Percentiles rank a stretch among this genome's conserved stretches.
Conservation (phyloP, 768 basidiomycete species). For the Lentinula sp. region DNA sequence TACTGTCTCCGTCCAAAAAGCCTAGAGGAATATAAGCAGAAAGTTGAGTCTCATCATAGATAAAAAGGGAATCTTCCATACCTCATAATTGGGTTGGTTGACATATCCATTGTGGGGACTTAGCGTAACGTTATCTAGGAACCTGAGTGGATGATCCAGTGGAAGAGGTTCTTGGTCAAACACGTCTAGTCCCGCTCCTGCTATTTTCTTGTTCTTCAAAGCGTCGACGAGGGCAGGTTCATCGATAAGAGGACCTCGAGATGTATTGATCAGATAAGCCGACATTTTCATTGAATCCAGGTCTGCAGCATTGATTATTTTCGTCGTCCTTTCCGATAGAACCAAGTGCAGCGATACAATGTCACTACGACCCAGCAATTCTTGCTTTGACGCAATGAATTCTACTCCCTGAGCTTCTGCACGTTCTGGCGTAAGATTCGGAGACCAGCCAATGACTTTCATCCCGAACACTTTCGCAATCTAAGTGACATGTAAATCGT, state of each 20-base stretch:
- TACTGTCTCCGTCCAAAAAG: conserved; percentile 47
- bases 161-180: conserved; percentile 64
- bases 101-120: conserved; percentile 61
- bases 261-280: conserved; percentile 61
- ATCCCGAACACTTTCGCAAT: conserved; percentile 57
- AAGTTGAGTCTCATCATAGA: not conserved
- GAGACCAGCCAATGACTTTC: conserved; percentile 60
- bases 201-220: conserved; percentile 39
- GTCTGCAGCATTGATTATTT: conserved; percentile 41
- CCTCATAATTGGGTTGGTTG: conserved; percentile 45
- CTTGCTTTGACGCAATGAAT: conserved; percentile 42
- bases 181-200: conserved; percentile 61
- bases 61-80: conserved; percentile 13
- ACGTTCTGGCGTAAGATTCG: conserved; percentile 53
- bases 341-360: conserved; percentile 60
- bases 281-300: conserved; percentile 50
- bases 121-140: conserved; percentile 46
- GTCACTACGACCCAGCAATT: conserved; percentile 48
- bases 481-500: conserved; percentile 16
- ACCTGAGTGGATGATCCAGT: conserved; percentile 46
- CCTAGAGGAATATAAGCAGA: conserved; percentile 20
- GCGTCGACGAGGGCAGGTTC: conserved; percentile 47
- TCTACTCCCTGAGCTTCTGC: conserved; percentile 40
- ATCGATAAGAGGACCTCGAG: conserved; percentile 60
- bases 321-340: conserved; percentile 41